Evolutionary conservation across 2,329 filamentous ascomycete species (phyloP), one percentile per base, ranked within the genome.

Genomic region (Calonectria pteridis): DNA sequence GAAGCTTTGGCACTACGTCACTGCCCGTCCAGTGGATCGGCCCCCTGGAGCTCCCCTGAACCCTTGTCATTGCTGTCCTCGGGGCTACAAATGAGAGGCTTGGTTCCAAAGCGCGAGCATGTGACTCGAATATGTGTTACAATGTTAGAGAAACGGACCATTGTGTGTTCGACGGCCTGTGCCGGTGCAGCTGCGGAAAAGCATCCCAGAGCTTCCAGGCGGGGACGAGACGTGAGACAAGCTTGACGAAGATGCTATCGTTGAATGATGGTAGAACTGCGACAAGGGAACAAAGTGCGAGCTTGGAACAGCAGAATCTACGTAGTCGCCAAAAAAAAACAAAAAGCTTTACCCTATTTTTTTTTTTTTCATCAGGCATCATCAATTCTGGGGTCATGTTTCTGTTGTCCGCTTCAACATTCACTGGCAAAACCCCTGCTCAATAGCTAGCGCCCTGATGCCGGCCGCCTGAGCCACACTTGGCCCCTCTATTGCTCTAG

Each of bases 1-100:
- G 75, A 76, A 72, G 58, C 33, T 50, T 49, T 29, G 55, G 46
- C 73, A 40, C 49, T 75, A 86, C 88, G 75, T 79, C 73, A 49
- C 70, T 49, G n/a, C 43, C 62, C 16, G 29, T 14, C 28, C 65
- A 50, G 66, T 65, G 43, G 71, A 43, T 70, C 50, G 16, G 26
- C 23, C 31, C 62, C 50, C 26, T 14, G 43, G 23, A 62, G 53
- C 31, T 49, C 49, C n/a, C 49, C 18, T 23, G 13, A 63, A 31
- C 66, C 43, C 33, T 23, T 51, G 46, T 40, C 16, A 28, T 26
- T 33, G 43, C 28, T 31, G 6, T 20, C 7, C 40, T 23, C 9
- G n/a, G 10, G 7, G 43, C n/a, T 46, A 13, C n/a, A 6, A 13
- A 46, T 5, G 20, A 20, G n/a, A 46, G 43, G n/a, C 43, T 13